phyloP scores from a whole-genome alignment of 108 stramenopile species.

The Cyclotella choctawhatcheeana region DNA sequence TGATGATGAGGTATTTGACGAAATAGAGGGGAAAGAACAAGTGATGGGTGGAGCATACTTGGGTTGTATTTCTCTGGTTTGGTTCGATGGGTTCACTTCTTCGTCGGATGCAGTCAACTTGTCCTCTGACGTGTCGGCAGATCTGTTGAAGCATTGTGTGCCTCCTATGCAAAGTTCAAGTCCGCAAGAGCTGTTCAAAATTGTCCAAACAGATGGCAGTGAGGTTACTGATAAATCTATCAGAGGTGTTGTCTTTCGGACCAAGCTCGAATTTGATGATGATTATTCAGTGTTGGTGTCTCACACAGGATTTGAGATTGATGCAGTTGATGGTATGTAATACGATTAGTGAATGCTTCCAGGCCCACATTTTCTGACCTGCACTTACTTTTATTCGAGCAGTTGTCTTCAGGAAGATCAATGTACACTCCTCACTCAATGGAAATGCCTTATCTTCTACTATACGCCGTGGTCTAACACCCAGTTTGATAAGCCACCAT shows the following conservation, averaged over 20 bases:
- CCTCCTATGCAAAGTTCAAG: background rate
- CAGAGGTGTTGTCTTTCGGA: slow-evolving; percentile 25
- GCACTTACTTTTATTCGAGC: background rate
- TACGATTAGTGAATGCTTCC: too few relatives aligned
- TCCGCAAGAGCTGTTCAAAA: background rate
- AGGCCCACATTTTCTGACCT: too few relatives aligned
- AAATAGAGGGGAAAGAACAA: slow-evolving; percentile 29
- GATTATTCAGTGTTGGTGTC: slow-evolving; percentile 28
- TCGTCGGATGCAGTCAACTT: slow-evolving; percentile 25
- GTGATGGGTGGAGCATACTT: slow-evolving; percentile 18
- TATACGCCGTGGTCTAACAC: slow-evolving; percentile 20
- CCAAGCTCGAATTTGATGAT: slow-evolving; percentile 30
- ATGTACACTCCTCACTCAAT: background rate
- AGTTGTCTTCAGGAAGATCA: slow-evolving; percentile 17
- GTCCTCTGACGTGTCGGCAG: slow-evolving; percentile 23
- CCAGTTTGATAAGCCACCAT: slow-evolving; percentile 27
- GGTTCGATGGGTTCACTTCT: slow-evolving; percentile 42
- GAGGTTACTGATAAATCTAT: background rate
- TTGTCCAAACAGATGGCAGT: background rate
- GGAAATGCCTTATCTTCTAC: background rate
- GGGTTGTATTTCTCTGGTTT: slow-evolving; percentile 28
- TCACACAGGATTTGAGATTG: slow-evolving; percentile 24
- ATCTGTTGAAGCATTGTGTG: slow-evolving; percentile 9
- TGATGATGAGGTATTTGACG: slow-evolving; percentile 28
- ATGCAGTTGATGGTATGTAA: slow-evolving; percentile 37